A percentile compares a stretch with the other conserved stretches of the same genome.
Conservation (phyloP, 2,329 filamentous ascomycete species). For the Trichothecium roseum region DNA sequence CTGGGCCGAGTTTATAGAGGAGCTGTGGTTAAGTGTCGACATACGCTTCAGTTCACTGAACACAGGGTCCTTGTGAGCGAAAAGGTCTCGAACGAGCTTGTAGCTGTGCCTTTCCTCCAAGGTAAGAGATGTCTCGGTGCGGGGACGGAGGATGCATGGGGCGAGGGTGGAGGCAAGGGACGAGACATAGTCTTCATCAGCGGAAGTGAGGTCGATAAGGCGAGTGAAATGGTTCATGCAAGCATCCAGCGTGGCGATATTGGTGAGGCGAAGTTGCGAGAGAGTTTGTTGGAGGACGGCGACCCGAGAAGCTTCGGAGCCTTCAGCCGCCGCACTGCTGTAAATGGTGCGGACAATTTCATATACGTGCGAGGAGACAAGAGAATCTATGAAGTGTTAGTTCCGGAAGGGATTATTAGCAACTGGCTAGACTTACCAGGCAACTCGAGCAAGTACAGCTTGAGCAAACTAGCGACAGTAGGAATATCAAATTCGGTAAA, state of each 20-base stretch:
- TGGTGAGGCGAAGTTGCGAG: conserved; percentile 86
- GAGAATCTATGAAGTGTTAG: conserved; percentile 58
- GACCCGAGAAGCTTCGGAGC: conserved; percentile 67
- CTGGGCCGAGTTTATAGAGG: conserved; percentile 37
- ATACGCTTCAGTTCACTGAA: conserved; percentile 94
- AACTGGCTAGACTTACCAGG: conserved; percentile 54
- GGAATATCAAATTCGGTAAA: conserved; percentile 88
- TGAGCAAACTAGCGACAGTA: conserved; percentile 83
- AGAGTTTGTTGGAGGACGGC: conserved; percentile 92
- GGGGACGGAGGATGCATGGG: conserved; percentile 80
- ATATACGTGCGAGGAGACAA: conserved; percentile 96
- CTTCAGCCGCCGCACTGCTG: conserved; percentile 66
- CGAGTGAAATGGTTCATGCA: conserved; percentile 98
- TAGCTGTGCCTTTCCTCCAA: conserved; percentile 93
- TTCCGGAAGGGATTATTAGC: background rate
- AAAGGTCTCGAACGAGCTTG: conserved; percentile 82
- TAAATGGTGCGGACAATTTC: conserved; percentile 99
- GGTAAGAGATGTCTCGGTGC: conserved; percentile 77
- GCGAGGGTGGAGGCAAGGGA: conserved; percentile 66
- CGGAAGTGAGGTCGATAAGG: conserved; percentile 90
- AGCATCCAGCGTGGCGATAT: conserved; percentile 97
- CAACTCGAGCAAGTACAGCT: conserved; percentile 88
- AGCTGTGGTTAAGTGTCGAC: conserved; percentile 57
- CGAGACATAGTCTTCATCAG: conserved; percentile 75
- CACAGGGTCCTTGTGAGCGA: conserved; percentile 87